Percentiles rank a stretch among this genome's conserved stretches.
These are phyloP conservation scores for Trametes cingulata DNA, from an alignment of 768 basidiomycete genomes.

Conservation along the genomic window DNA sequence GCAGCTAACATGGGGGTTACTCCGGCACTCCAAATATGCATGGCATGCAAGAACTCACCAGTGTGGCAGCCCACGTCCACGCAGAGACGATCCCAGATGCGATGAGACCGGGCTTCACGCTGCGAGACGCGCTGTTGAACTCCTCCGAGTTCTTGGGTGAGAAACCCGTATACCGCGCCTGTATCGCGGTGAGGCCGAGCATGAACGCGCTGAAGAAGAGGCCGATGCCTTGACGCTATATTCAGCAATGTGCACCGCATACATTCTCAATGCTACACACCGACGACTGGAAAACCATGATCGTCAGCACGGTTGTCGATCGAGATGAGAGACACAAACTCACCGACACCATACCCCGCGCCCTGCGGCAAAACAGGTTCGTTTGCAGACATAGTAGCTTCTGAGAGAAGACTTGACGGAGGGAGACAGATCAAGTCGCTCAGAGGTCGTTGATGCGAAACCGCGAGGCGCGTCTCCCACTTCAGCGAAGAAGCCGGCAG, in stretches of 20 bases:
- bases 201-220: constrained; percentile 86
- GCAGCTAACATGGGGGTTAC: too few relatives aligned
- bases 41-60: constrained; percentile 42
- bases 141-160: constrained; percentile 81
- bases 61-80: constrained; percentile 88
- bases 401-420: background rate
- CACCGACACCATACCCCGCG: constrained; percentile 84
- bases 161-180: constrained; percentile 81
- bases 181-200: constrained; percentile 75
- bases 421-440: background rate
- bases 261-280: constrained; percentile 33
- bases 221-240: constrained; percentile 63
- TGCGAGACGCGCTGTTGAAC: constrained; percentile 78
- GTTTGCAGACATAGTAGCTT: constrained; percentile 24
- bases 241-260: background rate
- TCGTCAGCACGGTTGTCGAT: background rate
- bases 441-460: background rate
- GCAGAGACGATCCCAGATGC: constrained; percentile 91
- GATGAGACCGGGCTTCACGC: constrained; percentile 89
- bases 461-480: background rate
- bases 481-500: constrained; percentile 9
- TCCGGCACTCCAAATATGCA: too few relatives aligned
- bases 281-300: constrained; percentile 44
- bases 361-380: constrained; percentile 67
- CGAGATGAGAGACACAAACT: background rate